phyloP scores from a whole-genome alignment of 208 protist genomes.

The Acanthamoeba rhysodes region DNA sequence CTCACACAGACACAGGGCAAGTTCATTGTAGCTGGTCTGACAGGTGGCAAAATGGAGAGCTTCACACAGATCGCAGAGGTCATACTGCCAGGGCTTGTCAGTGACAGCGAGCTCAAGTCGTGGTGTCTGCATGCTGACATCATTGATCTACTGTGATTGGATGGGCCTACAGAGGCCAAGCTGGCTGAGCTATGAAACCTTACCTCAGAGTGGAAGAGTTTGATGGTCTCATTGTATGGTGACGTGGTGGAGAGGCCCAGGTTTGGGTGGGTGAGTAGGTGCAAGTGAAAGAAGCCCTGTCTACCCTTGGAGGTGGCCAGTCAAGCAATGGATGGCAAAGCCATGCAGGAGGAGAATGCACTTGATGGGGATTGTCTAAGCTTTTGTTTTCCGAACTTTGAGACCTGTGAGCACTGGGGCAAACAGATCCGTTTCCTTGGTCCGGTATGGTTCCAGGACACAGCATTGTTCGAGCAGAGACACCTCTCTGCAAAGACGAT shows the following conservation, averaged over 20 bases:
- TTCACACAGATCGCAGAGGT: background rate
- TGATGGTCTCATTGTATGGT: too few relatives aligned
- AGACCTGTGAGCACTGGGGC: background rate
- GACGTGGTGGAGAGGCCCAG: too few relatives aligned
- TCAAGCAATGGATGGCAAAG: too few relatives aligned
- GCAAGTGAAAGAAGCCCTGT: too few relatives aligned
- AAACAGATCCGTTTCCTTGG: background rate
- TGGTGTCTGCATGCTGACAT: background rate
- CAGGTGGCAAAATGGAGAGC: background rate
- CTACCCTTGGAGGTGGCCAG: too few relatives aligned
- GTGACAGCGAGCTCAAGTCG: background rate
- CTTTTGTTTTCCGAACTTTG: background rate
- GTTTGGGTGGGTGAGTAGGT: too few relatives aligned
- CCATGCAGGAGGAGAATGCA: too few relatives aligned
- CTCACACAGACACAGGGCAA: background rate
- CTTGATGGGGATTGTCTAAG: too few relatives aligned
- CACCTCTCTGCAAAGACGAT: background rate
- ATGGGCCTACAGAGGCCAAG: too few relatives aligned
- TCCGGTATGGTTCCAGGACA: constrained; percentile 3
- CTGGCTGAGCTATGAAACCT: too few relatives aligned
- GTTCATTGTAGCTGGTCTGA: background rate
- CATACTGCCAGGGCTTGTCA: background rate
- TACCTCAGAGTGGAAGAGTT: too few relatives aligned
- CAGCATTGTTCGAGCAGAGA: background rate
- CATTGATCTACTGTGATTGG: too few relatives aligned